phyloP scores from a whole-genome alignment of 805 yeast genomes.

The Blastobotrys robertii region DNA sequence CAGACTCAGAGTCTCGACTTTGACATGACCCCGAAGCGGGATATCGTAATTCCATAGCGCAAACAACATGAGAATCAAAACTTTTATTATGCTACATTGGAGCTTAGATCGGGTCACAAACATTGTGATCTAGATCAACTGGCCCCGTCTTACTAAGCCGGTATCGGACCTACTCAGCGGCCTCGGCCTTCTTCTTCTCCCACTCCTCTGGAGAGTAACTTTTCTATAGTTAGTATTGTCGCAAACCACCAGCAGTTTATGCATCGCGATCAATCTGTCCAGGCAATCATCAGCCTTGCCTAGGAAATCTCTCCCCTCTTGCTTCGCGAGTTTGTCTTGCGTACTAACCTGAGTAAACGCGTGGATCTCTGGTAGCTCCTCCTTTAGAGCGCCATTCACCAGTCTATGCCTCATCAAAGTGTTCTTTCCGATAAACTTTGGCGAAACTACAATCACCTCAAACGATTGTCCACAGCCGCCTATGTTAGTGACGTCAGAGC shows the following conservation, averaged over 20 bases:
- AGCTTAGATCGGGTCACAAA: not conserved
- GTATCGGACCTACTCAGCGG: not conserved
- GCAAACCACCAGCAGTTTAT: no score
- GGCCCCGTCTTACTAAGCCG: not conserved
- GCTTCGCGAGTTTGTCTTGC: no score
- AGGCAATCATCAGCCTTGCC: not conserved
- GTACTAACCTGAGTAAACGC: slow-evolving; percentile 85
- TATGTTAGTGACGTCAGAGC: slow-evolving; percentile 12
- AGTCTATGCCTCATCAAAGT: slow-evolving; percentile 77
- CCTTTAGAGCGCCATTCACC: slow-evolving; percentile 69
- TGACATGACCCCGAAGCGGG: not conserved
- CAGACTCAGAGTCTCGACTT: slow-evolving; percentile 8
- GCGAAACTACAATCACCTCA: slow-evolving; percentile 78
- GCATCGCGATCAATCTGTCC: no score
- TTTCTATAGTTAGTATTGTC: slow-evolving; percentile 15
- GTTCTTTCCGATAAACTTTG: slow-evolving; percentile 67
- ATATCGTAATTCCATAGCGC: not conserved
- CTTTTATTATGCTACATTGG: not conserved
- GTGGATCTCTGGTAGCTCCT: slow-evolving; percentile 81
- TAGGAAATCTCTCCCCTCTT: not conserved
- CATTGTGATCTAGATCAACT: not conserved
- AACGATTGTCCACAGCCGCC: slow-evolving; percentile 99
- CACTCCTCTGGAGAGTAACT: slow-evolving; percentile 80
- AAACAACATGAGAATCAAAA: no score
- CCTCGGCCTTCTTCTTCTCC: slow-evolving; percentile 29